Base-by-base conservation (phyloP, 192 early-diverging fungal genomes). In the Coemansia sp. region DNA sequence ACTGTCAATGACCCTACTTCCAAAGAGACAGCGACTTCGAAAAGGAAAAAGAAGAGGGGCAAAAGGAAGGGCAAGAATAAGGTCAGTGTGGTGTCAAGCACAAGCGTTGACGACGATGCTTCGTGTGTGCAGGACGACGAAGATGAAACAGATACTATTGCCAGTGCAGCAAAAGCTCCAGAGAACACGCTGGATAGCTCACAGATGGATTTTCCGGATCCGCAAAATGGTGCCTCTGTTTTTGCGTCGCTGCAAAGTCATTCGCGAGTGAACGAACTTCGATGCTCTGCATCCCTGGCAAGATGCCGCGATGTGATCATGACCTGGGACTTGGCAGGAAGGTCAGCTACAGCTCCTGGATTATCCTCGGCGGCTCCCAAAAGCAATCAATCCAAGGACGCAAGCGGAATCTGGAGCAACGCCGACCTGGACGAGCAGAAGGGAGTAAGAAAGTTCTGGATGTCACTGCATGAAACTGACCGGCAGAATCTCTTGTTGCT, bases 381-480 rank as follows among this genome's bases (percentile, higher is more conserved):
- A 23, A 41, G 38, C 35, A 56, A 38, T 15, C 33, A 21, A 1
- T 21, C 33, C 5, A 49, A 46, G 11, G 26, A 49, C 12, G 45
- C 60, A 46, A 51, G 53, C 10, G 45, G 60, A 51, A 44, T 71
- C 16, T 80, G 77, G 77, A 69, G 49, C 53, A 67, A 55, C 74
- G 68, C 76, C 12, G 24, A 61, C 10, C 23, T 60, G 10, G 69
- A 68, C 18, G 81, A 84, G 56, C 60, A 69, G n/a, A 60, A 35
- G 43, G 72, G 69, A 45, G 67, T 84, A 46, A 72, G 81, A 20
- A 56, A 67, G 5, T 84, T 72, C 34, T 84, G 81, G 81, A 62
- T 75, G 2, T 63, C 62, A 12, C 48, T 84, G 14, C 71, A 61
- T 48, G 69, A 72, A 10, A 33, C 63, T 20, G 69, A 84, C 64